Evolutionary conservation across 2,329 filamentous ascomycete genomes (phyloP), one percentile per base, ranked within the genome.

Genomic region (Ophiostoma piceae): DNA sequence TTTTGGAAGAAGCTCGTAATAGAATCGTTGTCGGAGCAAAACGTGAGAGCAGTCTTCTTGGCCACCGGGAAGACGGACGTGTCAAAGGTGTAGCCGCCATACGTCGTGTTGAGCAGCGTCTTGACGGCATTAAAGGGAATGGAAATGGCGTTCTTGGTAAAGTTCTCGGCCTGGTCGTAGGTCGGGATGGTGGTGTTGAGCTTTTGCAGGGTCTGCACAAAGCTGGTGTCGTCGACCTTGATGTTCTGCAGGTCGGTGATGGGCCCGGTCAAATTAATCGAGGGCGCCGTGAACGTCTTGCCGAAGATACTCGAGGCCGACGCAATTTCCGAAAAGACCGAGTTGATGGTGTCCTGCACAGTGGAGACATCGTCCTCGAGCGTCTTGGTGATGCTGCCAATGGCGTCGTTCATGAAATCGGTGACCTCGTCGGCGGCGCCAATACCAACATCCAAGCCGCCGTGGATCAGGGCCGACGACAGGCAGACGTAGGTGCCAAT

Each of bases 401-500:
- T 84, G 12, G 81, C 83, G n/a, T 83, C 79, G 74, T 86, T 82
- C 71, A 87, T 82, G 12, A 81, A 79, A 67, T 84, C 79, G 14
- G 83, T 81, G 26, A 77, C 78, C 43, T 77, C 78, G 65, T 80
- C 75, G 12, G 82, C 77, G 2, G 78, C 79, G n/a, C 77, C 74
- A 16, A 78, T 80, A 5, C 84, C 91, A 64, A 89, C 88, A 68
- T 92, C 88, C 68, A 97, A 82, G 75, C 88, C 91, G 72, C 92
- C 92, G 73, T 90, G 87, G 70, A 97, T 85, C 66, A 92, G 88
- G 73, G 96, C 87, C 39, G 92, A 92, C 77, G 96, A 92, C 68
- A 99, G 85, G 77, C 95, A 99, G 74, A 92, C 85, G 77, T 97
- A 97, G 19, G 93, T 97, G 67, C 89, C 90, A 64, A 92, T 94